These are phyloP conservation scores for Rosellinia necatrix DNA, from an alignment of 2,329 filamentous ascomycete genomes.

Conservation along the genomic window DNA sequence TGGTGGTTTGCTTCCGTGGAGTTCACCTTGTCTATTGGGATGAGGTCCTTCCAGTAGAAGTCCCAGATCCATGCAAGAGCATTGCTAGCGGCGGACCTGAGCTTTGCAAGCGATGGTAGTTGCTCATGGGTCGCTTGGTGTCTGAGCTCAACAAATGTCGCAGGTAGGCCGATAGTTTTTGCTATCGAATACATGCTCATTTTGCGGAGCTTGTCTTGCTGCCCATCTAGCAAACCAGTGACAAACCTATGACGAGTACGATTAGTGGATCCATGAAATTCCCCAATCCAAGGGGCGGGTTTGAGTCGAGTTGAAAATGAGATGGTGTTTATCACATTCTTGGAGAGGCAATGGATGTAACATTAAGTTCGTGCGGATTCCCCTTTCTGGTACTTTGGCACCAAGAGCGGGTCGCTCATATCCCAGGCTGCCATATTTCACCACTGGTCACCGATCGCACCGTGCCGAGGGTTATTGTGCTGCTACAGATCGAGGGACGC, in stretches of 20 bases:
- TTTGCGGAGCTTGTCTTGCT: constrained; percentile 69
- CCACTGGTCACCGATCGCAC: not conserved
- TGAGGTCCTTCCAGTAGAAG: constrained; percentile 75
- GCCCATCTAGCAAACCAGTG: constrained; percentile 77
- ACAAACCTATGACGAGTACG: constrained; percentile 63
- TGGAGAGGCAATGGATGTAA: constrained; percentile 9
- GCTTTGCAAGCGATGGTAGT: constrained; percentile 73
- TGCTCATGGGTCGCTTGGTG: constrained; percentile 92
- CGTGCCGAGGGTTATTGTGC: not conserved
- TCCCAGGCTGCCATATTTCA: not conserved
- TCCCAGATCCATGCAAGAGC: constrained; percentile 86
- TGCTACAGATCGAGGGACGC: not conserved
- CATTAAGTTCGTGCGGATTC: not conserved
- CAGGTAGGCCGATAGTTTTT: constrained; percentile 69
- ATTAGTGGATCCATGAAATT: constrained; percentile 21
- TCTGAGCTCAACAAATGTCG: constrained; percentile 83
- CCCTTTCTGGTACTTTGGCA: not conserved
- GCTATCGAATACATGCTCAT: constrained; percentile 75
- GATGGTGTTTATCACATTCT: constrained; percentile 1
- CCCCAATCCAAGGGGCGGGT: not conserved
- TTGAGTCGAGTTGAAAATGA: constrained; percentile 5
- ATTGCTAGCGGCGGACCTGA: constrained; percentile 70
- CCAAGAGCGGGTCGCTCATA: constrained; percentile 3
- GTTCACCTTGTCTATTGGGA: constrained; percentile 10
- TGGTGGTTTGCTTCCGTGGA: constrained; percentile 12